Evolutionary conservation across 352 stramenopile species (phyloP), one percentile per base, ranked within the genome.

Genomic region (Phytophthora podocarpi): DNA sequence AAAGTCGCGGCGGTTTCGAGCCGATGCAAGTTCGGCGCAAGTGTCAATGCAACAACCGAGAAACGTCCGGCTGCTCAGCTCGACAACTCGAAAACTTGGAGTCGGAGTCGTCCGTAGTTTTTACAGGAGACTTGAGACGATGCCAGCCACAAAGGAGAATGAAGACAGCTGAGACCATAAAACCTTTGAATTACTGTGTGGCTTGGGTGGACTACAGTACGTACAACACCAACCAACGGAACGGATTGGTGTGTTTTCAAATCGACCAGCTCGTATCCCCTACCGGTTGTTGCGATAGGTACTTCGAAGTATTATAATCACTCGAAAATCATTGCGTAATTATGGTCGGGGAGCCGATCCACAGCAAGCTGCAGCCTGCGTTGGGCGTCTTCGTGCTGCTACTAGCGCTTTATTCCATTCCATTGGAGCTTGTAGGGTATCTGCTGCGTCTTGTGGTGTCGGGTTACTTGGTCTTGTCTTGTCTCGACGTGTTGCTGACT

Each of bases 401-500:
- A 8, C 34, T 82, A 24, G 53, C 37, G 24, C 43, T 84, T 6
- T 56, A 63, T 35, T 73, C 57, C 5, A 21, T 74, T 7, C 28
- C 62, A 6, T 41, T 65, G 2, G 47, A 57, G 16, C 28, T 60
- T 16, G 47, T 69, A 0, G 59, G 75, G 2, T 27, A 39, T 57
- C 40, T 60, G 10, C 30, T 79, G 31, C 69, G 67, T 18, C 41
- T 69, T 43, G 2, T 69, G 51, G 59, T 78, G 26, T 57, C 74
- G 20, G 45, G 42, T 8, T 85, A 73, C 51, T 75, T 85, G 41
- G 5, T 76, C 12, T 15, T 79, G 28, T 60, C 65, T 34, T 57
- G 43, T 27, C 35, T 80, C 16, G 72, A 87, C 57, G 57, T 78
- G 31, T 51, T 62, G 55, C 50, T 90, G 50, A 79, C 64, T 15